Evolutionary conservation across 2,329 filamentous ascomycete genomes (phyloP), one percentile per base, ranked within the genome.

Genomic region (Beauveria medogensis): DNA sequence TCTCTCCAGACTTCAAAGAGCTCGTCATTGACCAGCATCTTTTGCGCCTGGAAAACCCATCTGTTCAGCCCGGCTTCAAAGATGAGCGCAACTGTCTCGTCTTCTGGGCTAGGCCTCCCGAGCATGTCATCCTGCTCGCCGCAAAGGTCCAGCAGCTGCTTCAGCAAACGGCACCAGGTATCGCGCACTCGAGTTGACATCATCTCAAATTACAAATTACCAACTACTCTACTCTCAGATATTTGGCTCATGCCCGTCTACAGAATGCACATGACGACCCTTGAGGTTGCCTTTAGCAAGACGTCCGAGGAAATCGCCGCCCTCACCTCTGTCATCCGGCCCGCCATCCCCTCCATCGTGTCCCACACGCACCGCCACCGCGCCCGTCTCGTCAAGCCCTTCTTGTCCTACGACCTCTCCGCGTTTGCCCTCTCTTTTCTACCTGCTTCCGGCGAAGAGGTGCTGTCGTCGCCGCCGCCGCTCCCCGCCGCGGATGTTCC

Each of bases 381-480:
- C 50, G 78, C 89, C 1, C 84, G 90, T 12, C 83, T 97, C 3
- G 84, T 95, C 63, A 94, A 89, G 72, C 93, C 93, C 1, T 80
- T 89, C 71, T 72, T 97, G 51, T 91, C 90, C 26, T 96, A 89
- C 70, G 93, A 97, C 71, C 82, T 90, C 1, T 87, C 91, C 5
- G 93, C 92, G 18, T 80, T 97, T 60, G 93, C 93, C 1, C 75
- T 97, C 40, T 94, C 90, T 28, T 97, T 95, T 73, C 77, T 97
- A 2, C 92, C 93, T 0, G 91, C 90, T 0, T 81, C 85, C 4
- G 86, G 84, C 12, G 88, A 91, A 74, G 67, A 71, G 28, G 4
- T 51, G 2, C 62, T 71, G 6, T 72, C 72, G 14, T 77, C 80
- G 1, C 61, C 74, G 4, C 61, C 74, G 5, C 73, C 79, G 1